phyloP scores from a whole-genome alignment of 164 flowering plant genomes.

The Aristolochia californica region DNA sequence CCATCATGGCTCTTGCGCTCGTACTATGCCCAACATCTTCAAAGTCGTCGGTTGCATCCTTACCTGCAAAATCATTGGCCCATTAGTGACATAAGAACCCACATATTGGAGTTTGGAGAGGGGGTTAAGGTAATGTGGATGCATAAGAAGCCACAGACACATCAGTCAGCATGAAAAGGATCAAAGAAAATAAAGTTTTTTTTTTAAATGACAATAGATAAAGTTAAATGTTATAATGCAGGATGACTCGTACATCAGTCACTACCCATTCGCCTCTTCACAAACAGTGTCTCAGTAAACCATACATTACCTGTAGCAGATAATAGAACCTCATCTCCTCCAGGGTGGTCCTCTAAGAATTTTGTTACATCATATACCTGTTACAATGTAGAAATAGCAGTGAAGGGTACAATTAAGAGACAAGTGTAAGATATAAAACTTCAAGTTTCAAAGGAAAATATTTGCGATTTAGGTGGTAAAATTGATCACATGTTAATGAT shows the following conservation, averaged over 20 bases:
- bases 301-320: conserved; percentile 43
- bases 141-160: not conserved
- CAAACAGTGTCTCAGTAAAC: too few species aligned
- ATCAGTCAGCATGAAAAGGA: too few species aligned
- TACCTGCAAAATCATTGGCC: conserved; percentile 30
- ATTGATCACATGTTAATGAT: too few species aligned
- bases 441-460: not conserved
- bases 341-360: conserved; percentile 67
- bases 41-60: conserved; percentile 83
- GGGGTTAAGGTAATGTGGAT: too few species aligned
- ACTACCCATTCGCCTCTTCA: too few species aligned
- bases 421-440: not conserved
- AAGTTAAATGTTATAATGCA: too few species aligned
- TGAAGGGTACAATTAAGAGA: not conserved
- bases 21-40: conserved; percentile 80
- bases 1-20: conserved; percentile 59
- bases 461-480: not conserved
- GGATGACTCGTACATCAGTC: too few species aligned
- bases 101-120: too few species aligned
- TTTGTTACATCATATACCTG: conserved; percentile 68
- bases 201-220: not conserved
- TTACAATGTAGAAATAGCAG: conserved; percentile 1
- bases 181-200: not conserved
- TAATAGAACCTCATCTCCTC: conserved; percentile 57
- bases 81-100: too few species aligned